These are phyloP conservation scores for Zymoseptoria pseudotritici DNA, from an alignment of 2,329 filamentous ascomycete genomes.

Conservation along the genomic window DNA sequence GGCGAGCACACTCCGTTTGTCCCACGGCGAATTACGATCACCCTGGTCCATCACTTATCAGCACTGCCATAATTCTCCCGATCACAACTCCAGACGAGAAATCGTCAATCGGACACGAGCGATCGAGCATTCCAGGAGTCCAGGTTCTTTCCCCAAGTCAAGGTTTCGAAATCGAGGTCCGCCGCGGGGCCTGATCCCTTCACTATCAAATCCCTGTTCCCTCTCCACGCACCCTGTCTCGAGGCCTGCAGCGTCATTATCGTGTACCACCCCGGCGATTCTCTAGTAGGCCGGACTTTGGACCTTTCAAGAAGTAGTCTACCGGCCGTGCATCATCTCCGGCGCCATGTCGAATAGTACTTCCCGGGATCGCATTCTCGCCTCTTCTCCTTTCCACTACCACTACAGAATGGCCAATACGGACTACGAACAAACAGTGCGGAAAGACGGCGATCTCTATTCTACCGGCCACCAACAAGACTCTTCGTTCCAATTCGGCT, in stretches of 20 bases:
- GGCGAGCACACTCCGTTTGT: background rate
- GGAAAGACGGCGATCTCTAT: background rate
- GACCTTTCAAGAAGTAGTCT: conserved; percentile 1
- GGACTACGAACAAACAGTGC: background rate
- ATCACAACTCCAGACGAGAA: background rate
- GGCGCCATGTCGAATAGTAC: conserved; percentile 1
- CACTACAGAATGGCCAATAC: background rate
- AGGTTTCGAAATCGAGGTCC: background rate
- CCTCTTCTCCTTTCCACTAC: background rate
- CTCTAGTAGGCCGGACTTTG: conserved; percentile 4
- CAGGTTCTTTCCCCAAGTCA: background rate
- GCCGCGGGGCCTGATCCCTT: conserved; percentile 7
- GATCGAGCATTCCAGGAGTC: background rate
- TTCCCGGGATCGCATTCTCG: background rate
- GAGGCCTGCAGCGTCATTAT: conserved; percentile 17
- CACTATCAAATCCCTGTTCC: background rate
- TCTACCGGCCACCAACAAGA: background rate
- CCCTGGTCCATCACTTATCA: background rate
- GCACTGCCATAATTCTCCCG: background rate
- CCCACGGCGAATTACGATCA: background rate
- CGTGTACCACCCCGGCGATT: conserved; percentile 7
- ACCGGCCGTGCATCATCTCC: background rate
- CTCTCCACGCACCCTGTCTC: conserved; percentile 6
- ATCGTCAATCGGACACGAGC: background rate
- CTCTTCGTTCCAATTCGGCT: background rate